Conservation (phyloP, 495 filamentous ascomycete genomes). For the Penicillium lividum region DNA sequence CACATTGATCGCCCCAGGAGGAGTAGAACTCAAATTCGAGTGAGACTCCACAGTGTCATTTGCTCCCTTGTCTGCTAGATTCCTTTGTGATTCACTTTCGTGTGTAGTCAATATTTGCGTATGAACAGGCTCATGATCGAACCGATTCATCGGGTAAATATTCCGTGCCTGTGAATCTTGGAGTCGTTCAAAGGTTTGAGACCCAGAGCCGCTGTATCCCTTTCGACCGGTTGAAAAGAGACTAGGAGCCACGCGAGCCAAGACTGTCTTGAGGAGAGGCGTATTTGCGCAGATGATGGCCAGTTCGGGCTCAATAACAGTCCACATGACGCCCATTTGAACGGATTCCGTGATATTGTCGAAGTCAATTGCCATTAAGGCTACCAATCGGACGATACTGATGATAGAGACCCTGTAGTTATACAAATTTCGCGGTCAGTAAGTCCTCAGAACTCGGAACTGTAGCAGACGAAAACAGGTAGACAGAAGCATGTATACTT, state of each 20-base stretch:
- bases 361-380: slow-evolving; percentile 1
- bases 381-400: neutral
- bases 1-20: neutral
- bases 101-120: neutral
- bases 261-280: neutral
- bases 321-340: slow-evolving; percentile 7
- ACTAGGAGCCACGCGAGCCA: neutral
- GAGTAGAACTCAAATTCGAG: neutral
- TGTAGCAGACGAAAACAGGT: neutral
- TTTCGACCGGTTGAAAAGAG: neutral
- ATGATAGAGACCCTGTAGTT: neutral
- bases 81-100: neutral
- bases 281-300: slow-evolving; percentile 1
- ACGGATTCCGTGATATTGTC: neutral
- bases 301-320: neutral
- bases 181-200: neutral
- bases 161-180: neutral
- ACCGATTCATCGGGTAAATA: slow-evolving; percentile 1
- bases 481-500: neutral
- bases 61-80: neutral
- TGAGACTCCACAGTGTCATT: neutral
- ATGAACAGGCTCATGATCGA: neutral
- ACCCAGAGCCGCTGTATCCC: neutral
- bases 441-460: too few species aligned
- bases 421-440: neutral